Evolutionary conservation across 2,329 filamentous ascomycete species (phyloP).

Genomic region (Teratosphaeria zuluensis): DNA sequence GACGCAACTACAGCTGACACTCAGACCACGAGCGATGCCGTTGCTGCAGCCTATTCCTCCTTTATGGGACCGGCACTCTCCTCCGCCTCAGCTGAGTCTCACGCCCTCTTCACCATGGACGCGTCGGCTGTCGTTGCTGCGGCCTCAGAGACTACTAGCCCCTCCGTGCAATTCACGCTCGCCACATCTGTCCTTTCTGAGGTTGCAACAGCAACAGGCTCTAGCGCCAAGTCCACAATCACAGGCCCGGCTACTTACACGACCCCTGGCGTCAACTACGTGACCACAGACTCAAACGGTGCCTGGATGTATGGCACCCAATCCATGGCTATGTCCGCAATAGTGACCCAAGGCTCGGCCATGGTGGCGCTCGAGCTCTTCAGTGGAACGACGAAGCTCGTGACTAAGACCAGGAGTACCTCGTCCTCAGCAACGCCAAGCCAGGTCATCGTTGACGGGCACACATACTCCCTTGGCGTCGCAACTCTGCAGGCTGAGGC

Average conservation of each 20-base stretch:
- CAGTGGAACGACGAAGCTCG: slow-evolving; percentile 5
- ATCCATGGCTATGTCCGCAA: slow-evolving; percentile 5
- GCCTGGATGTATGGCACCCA: slow-evolving; percentile 7
- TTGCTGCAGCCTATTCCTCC: background rate
- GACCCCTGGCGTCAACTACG: slow-evolving; percentile 2
- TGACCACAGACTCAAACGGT: slow-evolving; percentile 8
- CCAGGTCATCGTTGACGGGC: slow-evolving; percentile 4
- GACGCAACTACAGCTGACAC: background rate
- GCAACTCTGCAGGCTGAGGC: slow-evolving; percentile 4
- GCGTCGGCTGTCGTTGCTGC: background rate
- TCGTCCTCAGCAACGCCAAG: background rate
- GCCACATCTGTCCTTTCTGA: background rate
- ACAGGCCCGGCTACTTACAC: slow-evolving; percentile 2
- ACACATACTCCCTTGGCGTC: slow-evolving; percentile 4
- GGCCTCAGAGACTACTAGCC: background rate
- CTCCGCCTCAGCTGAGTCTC: background rate
- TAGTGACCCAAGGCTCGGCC: slow-evolving; percentile 4
- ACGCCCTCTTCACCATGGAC: slow-evolving; percentile 1
- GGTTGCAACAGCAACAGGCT: background rate
- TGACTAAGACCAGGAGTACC: background rate
- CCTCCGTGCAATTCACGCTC: background rate
- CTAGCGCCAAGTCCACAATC: slow-evolving; percentile 1
- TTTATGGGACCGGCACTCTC: background rate
- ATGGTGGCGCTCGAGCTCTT: slow-evolving; percentile 3
- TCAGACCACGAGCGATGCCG: background rate